phyloP scores from a whole-genome alignment of 169 alveolate species.

The Plasmodium billcollinsi region DNA sequence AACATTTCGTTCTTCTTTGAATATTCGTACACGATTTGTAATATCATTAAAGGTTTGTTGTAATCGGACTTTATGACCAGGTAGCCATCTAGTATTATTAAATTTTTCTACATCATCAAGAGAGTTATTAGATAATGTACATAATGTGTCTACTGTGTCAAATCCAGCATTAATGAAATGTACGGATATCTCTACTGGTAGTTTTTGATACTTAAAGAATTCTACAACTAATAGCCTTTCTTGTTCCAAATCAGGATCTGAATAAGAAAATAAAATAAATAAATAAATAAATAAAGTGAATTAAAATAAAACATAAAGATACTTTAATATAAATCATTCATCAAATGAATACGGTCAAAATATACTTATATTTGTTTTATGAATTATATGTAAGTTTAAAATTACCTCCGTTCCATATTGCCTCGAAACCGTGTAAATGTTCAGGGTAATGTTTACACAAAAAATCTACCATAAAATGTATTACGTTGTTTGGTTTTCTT shows the following conservation, averaged over 20 bases:
- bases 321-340: too few species aligned
- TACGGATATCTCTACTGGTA: slow-evolving; percentile 90
- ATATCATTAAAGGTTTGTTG: slow-evolving; percentile 83
- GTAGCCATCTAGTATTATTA: slow-evolving; percentile 90
- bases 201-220: slow-evolving; percentile 88
- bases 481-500: slow-evolving; percentile 81
- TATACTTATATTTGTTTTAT: not conserved
- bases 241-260: slow-evolving; percentile 90
- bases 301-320: not conserved
- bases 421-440: slow-evolving; percentile 85
- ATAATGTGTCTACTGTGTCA: slow-evolving; percentile 91
- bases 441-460: slow-evolving; percentile 87
- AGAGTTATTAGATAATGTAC: slow-evolving; percentile 88
- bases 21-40: slow-evolving; percentile 79
- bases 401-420: slow-evolving; percentile 85
- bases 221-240: slow-evolving; percentile 88
- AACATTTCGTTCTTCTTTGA: slow-evolving; percentile 80
- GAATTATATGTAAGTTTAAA: slow-evolving; percentile 1
- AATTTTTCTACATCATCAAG: slow-evolving; percentile 90
- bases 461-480: slow-evolving; percentile 85
- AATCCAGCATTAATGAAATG: slow-evolving; percentile 92
- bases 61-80: slow-evolving; percentile 91
- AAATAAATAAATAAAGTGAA: not conserved
- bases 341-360: not conserved
- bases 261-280: slow-evolving; percentile 2